These are phyloP conservation scores for Rhodotorula paludigena DNA, from an alignment of 768 basidiomycete genomes.

Conservation along the genomic window DNA sequence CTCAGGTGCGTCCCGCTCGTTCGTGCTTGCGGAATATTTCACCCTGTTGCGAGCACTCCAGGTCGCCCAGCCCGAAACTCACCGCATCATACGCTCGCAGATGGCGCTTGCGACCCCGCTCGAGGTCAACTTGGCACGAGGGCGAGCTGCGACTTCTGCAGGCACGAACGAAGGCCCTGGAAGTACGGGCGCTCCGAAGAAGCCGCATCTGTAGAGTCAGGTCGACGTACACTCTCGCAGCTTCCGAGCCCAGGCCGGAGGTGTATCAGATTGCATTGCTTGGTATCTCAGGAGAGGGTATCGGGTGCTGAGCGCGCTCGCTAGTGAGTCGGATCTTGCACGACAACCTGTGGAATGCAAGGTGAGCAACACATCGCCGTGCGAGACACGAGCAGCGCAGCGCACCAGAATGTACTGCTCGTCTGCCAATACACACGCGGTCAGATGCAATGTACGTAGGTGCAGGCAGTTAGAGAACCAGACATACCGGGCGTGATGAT, in stretches of 20 bases:
- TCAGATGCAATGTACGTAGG: background rate
- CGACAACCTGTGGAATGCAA: conserved; percentile 11
- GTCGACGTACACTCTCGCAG: background rate
- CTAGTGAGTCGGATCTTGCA: conserved; percentile 25
- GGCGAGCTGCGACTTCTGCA: no score
- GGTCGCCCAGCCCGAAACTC: no score
- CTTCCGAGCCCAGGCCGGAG: no score
- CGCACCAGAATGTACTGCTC: conserved; percentile 45
- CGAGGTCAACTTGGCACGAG: conserved; percentile 21
- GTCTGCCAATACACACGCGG: conserved; percentile 36
- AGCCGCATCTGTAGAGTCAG: conserved; percentile 3
- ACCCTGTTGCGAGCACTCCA: background rate
- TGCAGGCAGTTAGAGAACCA: no score
- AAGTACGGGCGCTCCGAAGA: no score
- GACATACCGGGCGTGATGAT: conserved; percentile 51
- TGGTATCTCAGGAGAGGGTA: background rate
- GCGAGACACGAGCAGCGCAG: no score
- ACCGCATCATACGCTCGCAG: background rate
- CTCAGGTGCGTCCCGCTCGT: conserved; percentile 19
- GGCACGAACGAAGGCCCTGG: background rate
- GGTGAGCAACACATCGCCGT: no score
- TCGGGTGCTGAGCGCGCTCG: background rate
- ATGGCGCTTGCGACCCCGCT: conserved; percentile 26
- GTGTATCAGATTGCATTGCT: no score
- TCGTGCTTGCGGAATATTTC: background rate